These are phyloP conservation scores for Xylaria grammica DNA, from an alignment of 495 filamentous ascomycete species.

Conservation along the genomic window DNA sequence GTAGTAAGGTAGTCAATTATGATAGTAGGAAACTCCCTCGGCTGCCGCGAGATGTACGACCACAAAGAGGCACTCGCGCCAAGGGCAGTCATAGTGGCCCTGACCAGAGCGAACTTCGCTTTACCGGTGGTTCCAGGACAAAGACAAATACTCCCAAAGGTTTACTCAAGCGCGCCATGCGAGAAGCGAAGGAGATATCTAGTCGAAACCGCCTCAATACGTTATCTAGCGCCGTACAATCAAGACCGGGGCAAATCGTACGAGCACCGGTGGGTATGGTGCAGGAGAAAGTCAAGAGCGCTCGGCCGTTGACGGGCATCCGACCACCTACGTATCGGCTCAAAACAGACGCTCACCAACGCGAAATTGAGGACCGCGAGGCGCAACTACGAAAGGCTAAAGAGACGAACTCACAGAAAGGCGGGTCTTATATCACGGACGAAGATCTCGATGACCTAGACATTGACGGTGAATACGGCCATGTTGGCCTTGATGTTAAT, in stretches of 20 bases:
- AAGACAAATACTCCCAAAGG: constrained; percentile 31
- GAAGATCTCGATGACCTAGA: constrained; percentile 26
- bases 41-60: constrained; percentile 24
- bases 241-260: constrained; percentile 37
- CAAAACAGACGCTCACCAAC: background rate
- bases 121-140: constrained; percentile 35
- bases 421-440: constrained; percentile 27
- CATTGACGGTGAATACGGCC: constrained; percentile 12
- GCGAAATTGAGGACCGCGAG: constrained; percentile 30
- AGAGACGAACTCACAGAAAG: constrained; percentile 5
- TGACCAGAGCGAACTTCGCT: constrained; percentile 23
- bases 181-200: constrained; percentile 36
- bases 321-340: constrained; percentile 18
- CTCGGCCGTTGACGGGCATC: constrained; percentile 28
- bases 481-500: constrained; percentile 19
- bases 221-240: constrained; percentile 28
- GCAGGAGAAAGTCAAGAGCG: constrained; percentile 37
- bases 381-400: constrained; percentile 28
- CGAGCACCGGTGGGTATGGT: constrained; percentile 46
- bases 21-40: constrained; percentile 31
- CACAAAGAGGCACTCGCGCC: constrained; percentile 13
- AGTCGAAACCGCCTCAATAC: constrained; percentile 33
- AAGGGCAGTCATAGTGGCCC: background rate
- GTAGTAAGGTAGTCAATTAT: constrained; percentile 33
- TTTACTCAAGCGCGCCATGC: constrained; percentile 34